A percentile compares a stretch with the other conserved stretches of the same genome.
These are phyloP conservation scores for Elsinoe necatrix DNA, from an alignment of 2,329 filamentous ascomycete species.

Conservation along the genomic window DNA sequence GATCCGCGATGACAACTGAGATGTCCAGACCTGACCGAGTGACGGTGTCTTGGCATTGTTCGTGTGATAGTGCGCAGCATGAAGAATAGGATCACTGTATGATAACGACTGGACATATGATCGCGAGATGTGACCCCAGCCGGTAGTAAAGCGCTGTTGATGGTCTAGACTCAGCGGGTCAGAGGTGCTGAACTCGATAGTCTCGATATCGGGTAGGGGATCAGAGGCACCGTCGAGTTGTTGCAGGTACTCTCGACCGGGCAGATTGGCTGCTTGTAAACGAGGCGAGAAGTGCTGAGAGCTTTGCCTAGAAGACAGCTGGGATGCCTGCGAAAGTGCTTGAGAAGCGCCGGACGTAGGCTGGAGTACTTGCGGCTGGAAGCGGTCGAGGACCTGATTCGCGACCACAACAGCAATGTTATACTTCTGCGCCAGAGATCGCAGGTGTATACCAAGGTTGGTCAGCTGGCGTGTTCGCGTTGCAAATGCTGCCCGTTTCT, in stretches of 20 bases:
- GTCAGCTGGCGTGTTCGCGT: slow-evolving; percentile 69
- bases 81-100: slow-evolving; percentile 15
- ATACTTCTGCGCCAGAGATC: slow-evolving; percentile 64
- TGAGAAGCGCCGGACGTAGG: neutral
- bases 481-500: slow-evolving; percentile 47
- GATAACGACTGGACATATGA: slow-evolving; percentile 17
- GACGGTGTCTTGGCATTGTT: slow-evolving; percentile 69
- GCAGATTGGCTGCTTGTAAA: neutral
- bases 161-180: slow-evolving; percentile 68
- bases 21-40: slow-evolving; percentile 82
- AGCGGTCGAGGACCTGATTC: slow-evolving; percentile 91
- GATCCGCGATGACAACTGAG: slow-evolving; percentile 75
- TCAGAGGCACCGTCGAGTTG: slow-evolving; percentile 3
- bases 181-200: slow-evolving; percentile 26
- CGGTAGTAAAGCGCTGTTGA: slow-evolving; percentile 90
- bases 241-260: neutral
- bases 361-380: slow-evolving; percentile 36
- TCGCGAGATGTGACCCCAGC: slow-evolving; percentile 68
- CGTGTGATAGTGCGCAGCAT: slow-evolving; percentile 21
- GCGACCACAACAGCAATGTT: slow-evolving; percentile 80
- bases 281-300: slow-evolving; percentile 5
- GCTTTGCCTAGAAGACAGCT: neutral
- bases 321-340: slow-evolving; percentile 1
- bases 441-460: slow-evolving; percentile 64
- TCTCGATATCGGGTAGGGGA: neutral